A percentile compares a stretch with the other conserved stretches of the same genome.
Evolutionary conservation across 2,329 filamentous ascomycete genomes (phyloP).

Genomic region (Colletotrichum sp.): DNA sequence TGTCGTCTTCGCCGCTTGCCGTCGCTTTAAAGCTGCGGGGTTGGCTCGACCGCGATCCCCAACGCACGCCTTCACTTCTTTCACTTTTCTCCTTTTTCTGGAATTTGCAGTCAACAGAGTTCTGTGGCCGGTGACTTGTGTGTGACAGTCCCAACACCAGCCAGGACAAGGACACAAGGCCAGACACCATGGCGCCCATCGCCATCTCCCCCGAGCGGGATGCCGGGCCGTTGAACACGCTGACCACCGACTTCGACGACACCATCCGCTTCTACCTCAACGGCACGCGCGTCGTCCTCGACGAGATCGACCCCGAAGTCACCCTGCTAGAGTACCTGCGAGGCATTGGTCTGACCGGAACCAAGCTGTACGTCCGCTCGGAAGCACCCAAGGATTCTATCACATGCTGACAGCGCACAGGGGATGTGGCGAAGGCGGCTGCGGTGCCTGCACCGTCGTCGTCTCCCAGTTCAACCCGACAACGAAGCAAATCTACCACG

Average conservation of each 20-base stretch:
- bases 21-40: constrained; percentile 10
- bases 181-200: constrained; percentile 56
- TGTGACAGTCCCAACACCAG: neutral
- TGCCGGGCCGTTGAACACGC: constrained; percentile 41
- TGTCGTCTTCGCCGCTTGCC: neutral
- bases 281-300: constrained; percentile 85
- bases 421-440: constrained; percentile 95
- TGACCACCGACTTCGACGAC: constrained; percentile 84
- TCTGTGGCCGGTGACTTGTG: neutral
- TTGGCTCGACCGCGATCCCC: neutral
- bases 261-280: constrained; percentile 94
- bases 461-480: constrained; percentile 93
- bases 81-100: neutral
- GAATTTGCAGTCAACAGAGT: neutral
- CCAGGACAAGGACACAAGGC: neutral
- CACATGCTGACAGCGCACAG: constrained; percentile 34
- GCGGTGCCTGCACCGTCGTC: constrained; percentile 95
- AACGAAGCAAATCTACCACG: constrained; percentile 92
- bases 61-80: neutral
- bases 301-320: constrained; percentile 87
- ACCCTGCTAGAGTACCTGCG: constrained; percentile 93
- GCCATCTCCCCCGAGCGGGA: constrained; percentile 57
- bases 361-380: constrained; percentile 71
- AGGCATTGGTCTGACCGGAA: constrained; percentile 91
- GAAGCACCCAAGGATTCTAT: neutral